phyloP scores from a whole-genome alignment of 257 asterid genomes.

The Forsythia viridissima region DNA sequence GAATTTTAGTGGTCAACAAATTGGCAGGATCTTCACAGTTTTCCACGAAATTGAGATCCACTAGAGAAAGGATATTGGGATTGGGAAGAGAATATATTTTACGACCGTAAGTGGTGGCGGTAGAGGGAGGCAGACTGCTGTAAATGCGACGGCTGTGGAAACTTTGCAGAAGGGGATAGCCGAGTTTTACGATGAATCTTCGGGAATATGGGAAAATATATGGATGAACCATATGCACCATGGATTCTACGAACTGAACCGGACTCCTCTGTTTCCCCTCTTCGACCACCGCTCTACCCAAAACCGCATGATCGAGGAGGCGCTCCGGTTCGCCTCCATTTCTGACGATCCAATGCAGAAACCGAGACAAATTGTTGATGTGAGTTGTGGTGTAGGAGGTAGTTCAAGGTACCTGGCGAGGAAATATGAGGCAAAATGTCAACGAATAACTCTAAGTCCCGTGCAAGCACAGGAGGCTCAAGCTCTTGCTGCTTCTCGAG shows the following conservation, averaged over 20 bases:
- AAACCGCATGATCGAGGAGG: slow-evolving; percentile 93
- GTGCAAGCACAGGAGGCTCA: slow-evolving; percentile 96
- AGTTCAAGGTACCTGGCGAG: slow-evolving; percentile 79
- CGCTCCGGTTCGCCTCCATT: slow-evolving; percentile 70
- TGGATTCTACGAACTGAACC: slow-evolving; percentile 64
- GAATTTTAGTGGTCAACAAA: too few species aligned
- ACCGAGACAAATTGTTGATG: slow-evolving; percentile 81
- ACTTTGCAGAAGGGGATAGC: slow-evolving; percentile 81
- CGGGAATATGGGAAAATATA: slow-evolving; percentile 82
- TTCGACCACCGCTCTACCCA: slow-evolving; percentile 86
- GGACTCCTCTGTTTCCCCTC: slow-evolving; percentile 44
- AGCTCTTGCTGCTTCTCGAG: slow-evolving; percentile 79
- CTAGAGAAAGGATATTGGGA: background rate
- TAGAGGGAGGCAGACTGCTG: slow-evolving; percentile 19
- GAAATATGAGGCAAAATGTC: slow-evolving; percentile 68
- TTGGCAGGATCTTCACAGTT: too few species aligned
- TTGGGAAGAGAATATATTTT: background rate
- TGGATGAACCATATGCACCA: slow-evolving; percentile 99
- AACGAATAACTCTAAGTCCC: slow-evolving; percentile 93
- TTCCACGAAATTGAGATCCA: too few species aligned
- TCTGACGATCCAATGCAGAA: slow-evolving; percentile 44
- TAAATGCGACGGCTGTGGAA: slow-evolving; percentile 31
- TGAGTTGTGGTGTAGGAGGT: slow-evolving; percentile 98
- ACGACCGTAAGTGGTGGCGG: background rate
- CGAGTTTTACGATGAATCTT: slow-evolving; percentile 88